A percentile compares a stretch with the other conserved stretches of the same genome.
phyloP scores from a whole-genome alignment of 345 rosid species.

The Capsella bursapastoris region DNA sequence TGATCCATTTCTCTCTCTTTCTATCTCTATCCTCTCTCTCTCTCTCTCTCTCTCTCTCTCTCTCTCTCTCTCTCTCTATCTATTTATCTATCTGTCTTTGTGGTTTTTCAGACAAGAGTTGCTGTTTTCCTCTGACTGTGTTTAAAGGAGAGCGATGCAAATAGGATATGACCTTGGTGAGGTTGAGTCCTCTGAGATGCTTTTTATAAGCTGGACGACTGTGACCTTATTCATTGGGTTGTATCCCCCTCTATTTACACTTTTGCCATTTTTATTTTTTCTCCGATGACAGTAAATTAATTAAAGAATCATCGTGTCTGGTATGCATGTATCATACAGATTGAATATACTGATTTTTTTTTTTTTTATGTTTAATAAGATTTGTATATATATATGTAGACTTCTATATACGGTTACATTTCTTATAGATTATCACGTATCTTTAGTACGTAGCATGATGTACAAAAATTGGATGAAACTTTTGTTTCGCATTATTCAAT shows the following conservation, averaged over 20 bases:
- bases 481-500: constrained; percentile 9
- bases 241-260: constrained; percentile 25
- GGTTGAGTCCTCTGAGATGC: constrained; percentile 39
- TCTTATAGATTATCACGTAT: background rate
- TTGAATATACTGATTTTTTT: background rate
- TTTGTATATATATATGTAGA: background rate
- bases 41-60: too few relatives aligned
- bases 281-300: background rate
- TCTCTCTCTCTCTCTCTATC: too few relatives aligned
- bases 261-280: constrained; percentile 9
- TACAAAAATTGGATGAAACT: background rate
- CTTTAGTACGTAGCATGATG: background rate
- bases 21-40: too few relatives aligned
- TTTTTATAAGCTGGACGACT: constrained; percentile 38
- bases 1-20: background rate
- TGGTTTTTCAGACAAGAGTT: constrained; percentile 30
- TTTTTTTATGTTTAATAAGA: background rate
- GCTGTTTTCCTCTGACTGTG: constrained; percentile 36
- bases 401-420: background rate
- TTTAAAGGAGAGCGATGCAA: constrained; percentile 31
- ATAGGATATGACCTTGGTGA: constrained; percentile 37
- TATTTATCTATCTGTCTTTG: too few relatives aligned
- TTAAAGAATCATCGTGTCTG: constrained; percentile 1
- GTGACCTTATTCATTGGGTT: constrained; percentile 29
- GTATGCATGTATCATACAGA: constrained; percentile 13